These are phyloP conservation scores for Diutina pseudorugosa DNA, from an alignment of 1,139 yeast genomes.

Conservation along the genomic window DNA sequence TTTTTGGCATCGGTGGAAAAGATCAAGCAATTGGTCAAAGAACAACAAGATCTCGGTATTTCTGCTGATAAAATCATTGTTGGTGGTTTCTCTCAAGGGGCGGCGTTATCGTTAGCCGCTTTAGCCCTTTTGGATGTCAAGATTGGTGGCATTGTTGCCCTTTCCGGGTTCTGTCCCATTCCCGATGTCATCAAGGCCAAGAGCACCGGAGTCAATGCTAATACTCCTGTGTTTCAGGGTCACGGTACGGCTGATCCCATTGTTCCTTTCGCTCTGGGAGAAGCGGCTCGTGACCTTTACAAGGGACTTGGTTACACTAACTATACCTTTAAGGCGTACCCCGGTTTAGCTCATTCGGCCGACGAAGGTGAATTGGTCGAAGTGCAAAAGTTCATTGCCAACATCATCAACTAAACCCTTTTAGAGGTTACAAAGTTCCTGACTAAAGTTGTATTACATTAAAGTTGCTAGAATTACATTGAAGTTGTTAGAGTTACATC, in stretches of 20 bases:
- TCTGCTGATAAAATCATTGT: slow-evolving; percentile 61
- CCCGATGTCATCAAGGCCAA: slow-evolving; percentile 23
- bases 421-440: neutral
- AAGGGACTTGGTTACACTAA: slow-evolving; percentile 38
- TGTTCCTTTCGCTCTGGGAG: slow-evolving; percentile 38
- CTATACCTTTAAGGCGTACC: slow-evolving; percentile 45
- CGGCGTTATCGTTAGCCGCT: slow-evolving; percentile 60
- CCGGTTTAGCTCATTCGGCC: slow-evolving; percentile 57
- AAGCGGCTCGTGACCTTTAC: slow-evolving; percentile 34
- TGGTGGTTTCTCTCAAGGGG: slow-evolving; percentile 96
- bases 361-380: slow-evolving; percentile 55
- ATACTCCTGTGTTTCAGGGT: slow-evolving; percentile 76
- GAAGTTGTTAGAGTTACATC: too few relatives aligned
- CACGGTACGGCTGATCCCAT: slow-evolving; percentile 78
- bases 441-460: too few relatives aligned
- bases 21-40: slow-evolving; percentile 42
- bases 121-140: slow-evolving; percentile 36
- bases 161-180: slow-evolving; percentile 71
- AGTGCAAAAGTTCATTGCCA: slow-evolving; percentile 36
- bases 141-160: slow-evolving; percentile 66
- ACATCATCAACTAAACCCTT: slow-evolving; percentile 5
- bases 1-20: slow-evolving; percentile 43
- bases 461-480: neutral
- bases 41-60: slow-evolving; percentile 44
- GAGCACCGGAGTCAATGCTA: slow-evolving; percentile 7